Evolutionary conservation across 176 grass and related monocot genomes (phyloP), one percentile per base, ranked within the genome.

Genomic region (Tillandsia fasciculata): DNA sequence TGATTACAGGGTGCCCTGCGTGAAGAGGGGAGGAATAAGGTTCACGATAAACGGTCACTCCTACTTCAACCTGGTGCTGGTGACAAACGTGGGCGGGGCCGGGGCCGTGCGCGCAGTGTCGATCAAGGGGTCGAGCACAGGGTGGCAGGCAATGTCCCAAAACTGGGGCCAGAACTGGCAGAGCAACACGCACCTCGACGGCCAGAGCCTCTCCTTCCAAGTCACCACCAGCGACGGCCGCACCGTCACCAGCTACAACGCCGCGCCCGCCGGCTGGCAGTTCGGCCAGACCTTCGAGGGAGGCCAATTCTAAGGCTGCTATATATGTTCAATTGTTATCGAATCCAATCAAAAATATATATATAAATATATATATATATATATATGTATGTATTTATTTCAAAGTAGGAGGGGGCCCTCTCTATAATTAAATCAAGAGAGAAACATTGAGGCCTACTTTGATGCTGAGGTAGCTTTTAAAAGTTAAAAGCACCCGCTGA

Each of bases 151-250:
- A 28, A 88, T 96, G 91, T 77, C 64, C 13, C 85, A 82, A 63
- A 96, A 91, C 71, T 96, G 82, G 91, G 85, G 91, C 49, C 82
- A 86, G 26, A 96, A 96, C 75, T 96, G 91, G 91, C 91, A 96
- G 67, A 83, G 84, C 68, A 80, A 86, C 14, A 78, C 82, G 2
- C 74, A 64, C 50, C 86, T 92, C 48, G 71, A 68, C 50, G 87
- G 85, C 0, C 86, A 96, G 77, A 76, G 67, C 79, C 86, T 96
- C 6, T 89, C 89, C 29, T 96, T 96, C 79, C 65, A 75, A 74
- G 86, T 92, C 53, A 87, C 88, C 12, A 75, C 76, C 70, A 85
- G 81, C 77, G 92, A 92, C 26, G 92, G 92, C 14, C 79, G 83
- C 71, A 91, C 78, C 14, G 23, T 89, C 53, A 74, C 72, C 33